Percentiles rank a stretch among this genome's conserved stretches.
phyloP scores from a whole-genome alignment of 2,329 filamentous ascomycete genomes.

The Fonsecaea multimorphosa region DNA sequence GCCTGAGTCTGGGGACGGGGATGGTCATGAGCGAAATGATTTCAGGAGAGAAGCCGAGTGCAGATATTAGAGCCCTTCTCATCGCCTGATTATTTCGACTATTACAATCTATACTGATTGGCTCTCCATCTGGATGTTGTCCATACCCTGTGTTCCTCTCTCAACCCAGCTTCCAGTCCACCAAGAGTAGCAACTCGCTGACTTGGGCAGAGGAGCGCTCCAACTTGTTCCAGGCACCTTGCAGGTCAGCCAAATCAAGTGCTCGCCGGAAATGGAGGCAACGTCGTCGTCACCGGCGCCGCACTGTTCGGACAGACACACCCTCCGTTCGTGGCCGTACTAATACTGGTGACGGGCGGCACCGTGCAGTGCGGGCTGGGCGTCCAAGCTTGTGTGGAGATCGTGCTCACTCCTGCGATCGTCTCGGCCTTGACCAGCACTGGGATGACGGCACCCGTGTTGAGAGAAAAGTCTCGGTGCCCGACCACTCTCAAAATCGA shows the following conservation, averaged over 20 bases:
- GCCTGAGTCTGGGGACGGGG: slow-evolving; percentile 69
- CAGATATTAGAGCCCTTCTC: slow-evolving; percentile 37
- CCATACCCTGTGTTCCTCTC: neutral
- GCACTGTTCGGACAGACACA: slow-evolving; percentile 35
- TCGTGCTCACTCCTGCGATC: slow-evolving; percentile 26
- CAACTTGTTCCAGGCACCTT: neutral
- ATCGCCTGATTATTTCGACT: slow-evolving; percentile 4
- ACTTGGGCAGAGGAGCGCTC: neutral
- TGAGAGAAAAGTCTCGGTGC: slow-evolving; percentile 55
- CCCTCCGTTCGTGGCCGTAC: slow-evolving; percentile 21
- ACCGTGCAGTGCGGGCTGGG: slow-evolving; percentile 35
- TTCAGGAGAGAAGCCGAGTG: slow-evolving; percentile 62
- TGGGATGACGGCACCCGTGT: slow-evolving; percentile 59
- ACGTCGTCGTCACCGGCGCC: slow-evolving; percentile 26
- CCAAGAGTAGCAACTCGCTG: neutral
- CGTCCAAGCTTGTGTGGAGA: slow-evolving; percentile 29
- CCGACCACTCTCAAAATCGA: slow-evolving; percentile 57
- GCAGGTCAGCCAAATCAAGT: neutral
- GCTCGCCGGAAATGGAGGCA: slow-evolving; percentile 23
- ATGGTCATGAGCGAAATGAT: slow-evolving; percentile 74
- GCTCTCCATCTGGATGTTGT: too few relatives aligned
- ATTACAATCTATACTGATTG: neutral
- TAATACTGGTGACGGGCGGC: slow-evolving; percentile 34
- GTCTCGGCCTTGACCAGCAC: slow-evolving; percentile 55
- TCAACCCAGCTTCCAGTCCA: neutral